These are phyloP conservation scores for Xylaria multiplex DNA, from an alignment of 2,329 filamentous ascomycete species.

Conservation along the genomic window DNA sequence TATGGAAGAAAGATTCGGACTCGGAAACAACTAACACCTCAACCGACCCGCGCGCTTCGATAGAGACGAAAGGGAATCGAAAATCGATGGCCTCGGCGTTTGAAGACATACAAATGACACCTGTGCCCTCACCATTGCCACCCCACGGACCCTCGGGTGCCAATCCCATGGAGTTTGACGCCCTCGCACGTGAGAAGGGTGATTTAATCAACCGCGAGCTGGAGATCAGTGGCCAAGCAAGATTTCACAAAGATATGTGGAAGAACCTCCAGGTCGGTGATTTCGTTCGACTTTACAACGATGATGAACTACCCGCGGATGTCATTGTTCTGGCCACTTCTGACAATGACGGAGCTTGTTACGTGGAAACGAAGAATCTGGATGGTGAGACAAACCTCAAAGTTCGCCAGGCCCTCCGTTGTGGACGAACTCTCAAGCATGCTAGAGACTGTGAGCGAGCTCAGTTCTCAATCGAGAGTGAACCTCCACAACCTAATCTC, in stretches of 20 bases:
- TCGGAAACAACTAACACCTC: conserved; percentile 60
- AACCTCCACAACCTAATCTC: conserved; percentile 89
- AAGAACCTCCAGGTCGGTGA: conserved; percentile 96
- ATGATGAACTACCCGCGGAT: conserved; percentile 94
- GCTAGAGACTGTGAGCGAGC: conserved; percentile 91
- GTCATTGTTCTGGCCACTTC: conserved; percentile 92
- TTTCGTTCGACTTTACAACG: conserved; percentile 95
- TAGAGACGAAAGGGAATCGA: conserved; percentile 68
- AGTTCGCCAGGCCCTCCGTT: conserved; percentile 89
- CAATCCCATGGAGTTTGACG: conserved; percentile 43
- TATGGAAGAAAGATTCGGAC: conserved; percentile 62
- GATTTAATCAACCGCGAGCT: conserved; percentile 78
- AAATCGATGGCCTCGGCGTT: conserved; percentile 63
- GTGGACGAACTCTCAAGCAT: conserved; percentile 83
- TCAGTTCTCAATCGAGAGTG: conserved; percentile 89
- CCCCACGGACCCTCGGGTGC: conserved; percentile 37
- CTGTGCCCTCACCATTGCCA: conserved; percentile 83
- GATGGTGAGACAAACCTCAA: conserved; percentile 98
- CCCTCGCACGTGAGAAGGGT: conserved; percentile 59
- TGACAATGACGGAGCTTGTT: conserved; percentile 92
- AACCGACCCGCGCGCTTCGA: conserved; percentile 72
- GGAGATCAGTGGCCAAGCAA: conserved; percentile 73
- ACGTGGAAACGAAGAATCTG: conserved; percentile 97
- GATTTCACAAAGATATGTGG: conserved; percentile 94
- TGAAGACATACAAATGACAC: conserved; percentile 93